phyloP scores from a whole-genome alignment of 2,329 filamentous ascomycete species.

The Zelopaecilomyces penicillatus region DNA sequence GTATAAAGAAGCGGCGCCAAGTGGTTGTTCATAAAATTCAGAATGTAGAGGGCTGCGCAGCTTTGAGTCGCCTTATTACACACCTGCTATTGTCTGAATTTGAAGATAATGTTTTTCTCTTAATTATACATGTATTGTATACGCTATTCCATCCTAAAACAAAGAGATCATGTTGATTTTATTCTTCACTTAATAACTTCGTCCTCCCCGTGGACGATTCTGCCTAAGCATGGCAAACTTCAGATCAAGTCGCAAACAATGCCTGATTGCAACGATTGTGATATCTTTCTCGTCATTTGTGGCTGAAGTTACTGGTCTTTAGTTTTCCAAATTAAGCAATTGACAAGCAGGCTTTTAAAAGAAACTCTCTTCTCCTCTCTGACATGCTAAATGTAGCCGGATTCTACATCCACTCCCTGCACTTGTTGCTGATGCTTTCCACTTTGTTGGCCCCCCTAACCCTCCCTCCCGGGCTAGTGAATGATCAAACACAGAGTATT shows the following conservation, averaged over 20 bases:
- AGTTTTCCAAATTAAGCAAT: neutral
- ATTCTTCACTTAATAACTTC: too few species aligned
- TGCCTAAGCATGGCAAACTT: constrained; percentile 11
- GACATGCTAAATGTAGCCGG: constrained; percentile 38
- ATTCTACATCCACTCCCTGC: constrained; percentile 65
- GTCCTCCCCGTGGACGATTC: neutral
- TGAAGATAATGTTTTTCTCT: too few species aligned
- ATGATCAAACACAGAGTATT: neutral
- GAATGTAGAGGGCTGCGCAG: too few species aligned
- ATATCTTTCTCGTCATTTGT: constrained; percentile 45
- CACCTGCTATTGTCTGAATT: too few species aligned
- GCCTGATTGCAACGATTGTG: constrained; percentile 37
- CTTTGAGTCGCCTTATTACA: too few species aligned
- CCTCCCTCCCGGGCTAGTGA: too few species aligned
- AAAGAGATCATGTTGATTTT: too few species aligned
- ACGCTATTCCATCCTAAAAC: too few species aligned
- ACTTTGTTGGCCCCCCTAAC: constrained; percentile 45
- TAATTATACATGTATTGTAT: too few species aligned
- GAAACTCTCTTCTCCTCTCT: neutral
- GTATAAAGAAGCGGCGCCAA: too few species aligned
- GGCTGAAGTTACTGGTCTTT: constrained; percentile 39
- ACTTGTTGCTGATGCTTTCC: constrained; percentile 69
- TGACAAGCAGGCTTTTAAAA: neutral
- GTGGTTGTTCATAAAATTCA: too few species aligned
- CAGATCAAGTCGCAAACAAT: constrained; percentile 30